These are phyloP conservation scores for Phyllosticta citriasiana DNA, from an alignment of 2,329 filamentous ascomycete species.

Conservation along the genomic window DNA sequence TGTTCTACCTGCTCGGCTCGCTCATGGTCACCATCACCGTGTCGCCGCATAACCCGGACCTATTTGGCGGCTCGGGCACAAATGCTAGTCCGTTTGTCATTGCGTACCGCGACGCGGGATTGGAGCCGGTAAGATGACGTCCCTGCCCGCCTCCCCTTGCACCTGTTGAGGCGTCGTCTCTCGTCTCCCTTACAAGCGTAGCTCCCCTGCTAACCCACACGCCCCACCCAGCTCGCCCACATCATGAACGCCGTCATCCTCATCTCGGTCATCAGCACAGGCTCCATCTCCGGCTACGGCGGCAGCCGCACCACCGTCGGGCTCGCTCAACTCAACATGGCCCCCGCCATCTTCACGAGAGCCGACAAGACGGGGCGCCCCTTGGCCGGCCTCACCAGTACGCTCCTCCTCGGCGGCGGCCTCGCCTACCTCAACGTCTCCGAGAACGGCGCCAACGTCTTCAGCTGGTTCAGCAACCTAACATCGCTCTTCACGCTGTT, in stretches of 20 bases:
- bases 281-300: constrained; percentile 35
- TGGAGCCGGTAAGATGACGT: constrained; percentile 15
- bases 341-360: constrained; percentile 23
- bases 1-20: constrained; percentile 38
- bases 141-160: no score
- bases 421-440: constrained; percentile 33
- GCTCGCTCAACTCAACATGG: constrained; percentile 34
- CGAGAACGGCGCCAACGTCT: constrained; percentile 33
- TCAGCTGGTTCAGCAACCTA: constrained; percentile 39
- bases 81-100: constrained; percentile 40
- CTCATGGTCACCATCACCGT: constrained; percentile 38
- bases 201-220: constrained; percentile 16
- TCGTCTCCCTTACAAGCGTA: not conserved
- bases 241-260: constrained; percentile 42
- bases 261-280: constrained; percentile 37
- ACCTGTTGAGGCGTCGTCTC: no score
- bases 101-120: constrained; percentile 32
- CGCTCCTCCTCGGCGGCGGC: constrained; percentile 24
- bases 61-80: constrained; percentile 33
- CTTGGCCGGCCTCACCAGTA: constrained; percentile 21
- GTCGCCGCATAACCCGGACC: constrained; percentile 28
- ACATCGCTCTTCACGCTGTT: constrained; percentile 47
- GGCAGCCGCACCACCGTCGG: constrained; percentile 37
- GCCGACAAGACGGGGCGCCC: constrained; percentile 30
- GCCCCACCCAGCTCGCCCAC: constrained; percentile 23